Evolutionary conservation across 73 alveolate species (phyloP), one percentile per base, ranked within the genome.

Genomic region (Paraurostyla sp.): DNA sequence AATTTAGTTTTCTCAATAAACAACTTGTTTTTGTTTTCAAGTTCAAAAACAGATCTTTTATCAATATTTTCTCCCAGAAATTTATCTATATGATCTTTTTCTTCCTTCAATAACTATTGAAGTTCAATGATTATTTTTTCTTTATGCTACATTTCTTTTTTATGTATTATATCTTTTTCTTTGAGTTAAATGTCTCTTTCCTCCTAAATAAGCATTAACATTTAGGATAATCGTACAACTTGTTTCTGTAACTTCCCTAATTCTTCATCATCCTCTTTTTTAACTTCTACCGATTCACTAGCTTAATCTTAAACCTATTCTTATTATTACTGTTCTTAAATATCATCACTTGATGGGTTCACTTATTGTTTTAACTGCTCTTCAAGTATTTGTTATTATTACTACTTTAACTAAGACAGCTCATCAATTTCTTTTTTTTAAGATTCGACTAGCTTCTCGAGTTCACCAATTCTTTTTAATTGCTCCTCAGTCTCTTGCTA

Each of bases 1-100:
- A 38, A 16, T 9, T 89, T 52, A 30, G 63, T 81, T 13, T 59
- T 71, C 25, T 81, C 88, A 36, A 22, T n/a, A 22, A 89, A 60
- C 16, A 54, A 18, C 48, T 71, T 81, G 46, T 36, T 54, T 49
- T 89, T 80, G 7, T 56, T 50, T 54, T 89, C 85, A 20, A 89
- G 56, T 57, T 89, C 84, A n/a, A 42, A 51, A 22, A 57, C 80
- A 6, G 46, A 58, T 0, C 56, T 25, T 48, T 76, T 89, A 71
- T 76, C 78, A 16, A 59, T n/a, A 49, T 81, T 60, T 30, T 68
- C 52, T 6, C 60, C 41, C 22, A 71, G 13, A 20, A 49, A 18
- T 49, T 65, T 62, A 49, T 89, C 92, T 25, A 35, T 4, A 43
- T 46, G 46, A 29, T 62, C 82, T 52, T 48, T 81, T 49, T 71